Percentiles rank a stretch among this genome's conserved stretches.
Conservation (phyloP, 148 eudicot species). For the Chenopodium berlandieri region DNA sequence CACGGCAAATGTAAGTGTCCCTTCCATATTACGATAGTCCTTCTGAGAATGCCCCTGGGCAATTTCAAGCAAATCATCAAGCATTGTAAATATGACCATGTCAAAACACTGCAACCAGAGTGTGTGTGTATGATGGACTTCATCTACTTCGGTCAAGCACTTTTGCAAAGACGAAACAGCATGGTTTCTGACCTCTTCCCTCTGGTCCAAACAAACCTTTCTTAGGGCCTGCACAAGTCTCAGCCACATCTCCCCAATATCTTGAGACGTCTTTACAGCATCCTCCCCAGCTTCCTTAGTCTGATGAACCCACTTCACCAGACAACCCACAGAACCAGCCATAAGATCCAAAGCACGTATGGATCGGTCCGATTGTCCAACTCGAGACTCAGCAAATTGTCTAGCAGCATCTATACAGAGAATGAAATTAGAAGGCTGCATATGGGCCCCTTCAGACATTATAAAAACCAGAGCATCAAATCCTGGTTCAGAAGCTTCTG, state of each 20-base stretch:
- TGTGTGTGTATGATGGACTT: conserved; percentile 41
- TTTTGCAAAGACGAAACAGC: conserved; percentile 55
- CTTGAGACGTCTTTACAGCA: conserved; percentile 56
- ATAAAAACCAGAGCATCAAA: conserved; percentile 63
- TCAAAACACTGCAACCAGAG: conserved; percentile 80
- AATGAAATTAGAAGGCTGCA: conserved; percentile 65
- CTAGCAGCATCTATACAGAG: conserved; percentile 62
- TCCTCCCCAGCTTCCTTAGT: conserved; percentile 54
- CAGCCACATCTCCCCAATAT: conserved; percentile 84
- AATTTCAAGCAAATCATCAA: conserved; percentile 66
- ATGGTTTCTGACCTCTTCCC: conserved; percentile 80
- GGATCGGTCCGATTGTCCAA: conserved; percentile 63
- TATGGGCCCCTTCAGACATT: conserved; percentile 69
- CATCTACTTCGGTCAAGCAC: conserved; percentile 54
- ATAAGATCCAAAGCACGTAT: conserved; percentile 64
- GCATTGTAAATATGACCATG: conserved; percentile 65
- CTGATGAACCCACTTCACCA: conserved; percentile 52
- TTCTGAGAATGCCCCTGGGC: conserved; percentile 64
- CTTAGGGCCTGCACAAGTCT: conserved; percentile 75
- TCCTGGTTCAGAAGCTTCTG: conserved; percentile 80
- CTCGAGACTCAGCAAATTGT: conserved; percentile 78
- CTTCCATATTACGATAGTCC: conserved; percentile 73
- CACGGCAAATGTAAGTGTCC: conserved; percentile 55
- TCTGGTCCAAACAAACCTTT: conserved; percentile 80
- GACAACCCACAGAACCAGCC: conserved; percentile 58